phyloP scores from a whole-genome alignment of 2,329 filamentous ascomycete species.

The Ophiostoma ips region DNA sequence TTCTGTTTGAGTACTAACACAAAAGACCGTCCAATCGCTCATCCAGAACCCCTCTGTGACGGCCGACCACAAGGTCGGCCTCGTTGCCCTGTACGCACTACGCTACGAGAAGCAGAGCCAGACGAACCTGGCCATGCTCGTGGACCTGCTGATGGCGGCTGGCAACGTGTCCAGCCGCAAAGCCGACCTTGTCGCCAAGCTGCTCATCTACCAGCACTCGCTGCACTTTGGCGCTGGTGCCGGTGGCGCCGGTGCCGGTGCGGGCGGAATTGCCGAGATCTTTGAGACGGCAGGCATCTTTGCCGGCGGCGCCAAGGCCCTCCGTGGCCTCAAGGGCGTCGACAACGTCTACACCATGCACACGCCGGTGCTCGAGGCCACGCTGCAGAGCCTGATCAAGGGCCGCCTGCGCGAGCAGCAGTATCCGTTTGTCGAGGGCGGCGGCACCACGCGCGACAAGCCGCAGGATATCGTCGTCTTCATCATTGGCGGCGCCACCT shows the following conservation, averaged over 20 bases:
- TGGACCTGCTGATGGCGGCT: slow-evolving; percentile 73
- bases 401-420: slow-evolving; percentile 73
- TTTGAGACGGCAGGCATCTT: slow-evolving; percentile 90
- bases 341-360: slow-evolving; percentile 99
- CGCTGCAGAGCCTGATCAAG: slow-evolving; percentile 85
- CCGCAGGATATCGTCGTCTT: slow-evolving; percentile 95
- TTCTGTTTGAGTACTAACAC: no score
- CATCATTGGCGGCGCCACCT: slow-evolving; percentile 84
- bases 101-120: slow-evolving; percentile 81
- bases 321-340: slow-evolving; percentile 91
- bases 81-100: slow-evolving; percentile 89
- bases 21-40: slow-evolving; percentile 68
- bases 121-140: slow-evolving; percentile 65
- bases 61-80: slow-evolving; percentile 68
- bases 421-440: slow-evolving; percentile 84
- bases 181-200: slow-evolving; percentile 66
- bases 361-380: slow-evolving; percentile 73
- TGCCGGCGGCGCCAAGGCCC: slow-evolving; percentile 58
- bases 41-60: slow-evolving; percentile 70
- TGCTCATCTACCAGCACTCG: slow-evolving; percentile 76
- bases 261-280: slow-evolving; percentile 72
- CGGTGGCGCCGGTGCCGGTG: slow-evolving; percentile 57
- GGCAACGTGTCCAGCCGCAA: slow-evolving; percentile 65
- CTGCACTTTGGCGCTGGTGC: slow-evolving; percentile 70
- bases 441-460: slow-evolving; percentile 74